Percentiles rank a stretch among this genome's conserved stretches.
Evolutionary conservation across 345 rosid species (phyloP).

Genomic region (Eucalyptus paniculata): DNA sequence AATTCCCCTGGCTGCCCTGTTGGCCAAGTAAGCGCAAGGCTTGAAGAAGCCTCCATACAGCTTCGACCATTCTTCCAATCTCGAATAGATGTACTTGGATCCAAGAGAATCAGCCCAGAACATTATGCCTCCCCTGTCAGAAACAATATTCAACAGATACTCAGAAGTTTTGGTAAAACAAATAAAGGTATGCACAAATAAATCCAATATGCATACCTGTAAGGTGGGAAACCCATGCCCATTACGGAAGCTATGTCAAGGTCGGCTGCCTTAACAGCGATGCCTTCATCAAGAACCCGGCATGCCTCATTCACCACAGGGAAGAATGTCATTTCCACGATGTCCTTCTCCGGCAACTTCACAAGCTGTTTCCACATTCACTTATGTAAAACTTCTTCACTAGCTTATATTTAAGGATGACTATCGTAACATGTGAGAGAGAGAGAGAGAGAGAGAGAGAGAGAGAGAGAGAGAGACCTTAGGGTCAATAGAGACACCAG

Average conservation of each 20-base stretch:
- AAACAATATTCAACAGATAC: background rate
- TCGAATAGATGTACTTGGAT: constrained; percentile 55
- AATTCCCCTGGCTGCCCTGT: constrained; percentile 62
- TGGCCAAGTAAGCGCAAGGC: constrained; percentile 84
- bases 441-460: background rate
- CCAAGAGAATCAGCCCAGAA: constrained; percentile 95
- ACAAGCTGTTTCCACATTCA: constrained; percentile 30
- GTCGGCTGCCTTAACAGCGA: constrained; percentile 89
- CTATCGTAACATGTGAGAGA: background rate
- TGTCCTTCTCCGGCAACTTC: constrained; percentile 68
- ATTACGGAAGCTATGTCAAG: constrained; percentile 77
- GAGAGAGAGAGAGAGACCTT: constrained; percentile 36
- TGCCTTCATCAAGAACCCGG: constrained; percentile 84
- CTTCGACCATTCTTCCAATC: constrained; percentile 76
- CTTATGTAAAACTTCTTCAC: constrained; percentile 10
- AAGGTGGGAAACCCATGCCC: constrained; percentile 99
- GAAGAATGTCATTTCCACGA: constrained; percentile 86
- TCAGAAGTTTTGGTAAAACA: background rate
- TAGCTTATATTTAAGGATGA: background rate
- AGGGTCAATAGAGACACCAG: constrained; percentile 62
- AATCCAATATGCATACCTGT: constrained; percentile 37
- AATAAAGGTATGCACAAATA: background rate
- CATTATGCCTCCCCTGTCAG: constrained; percentile 55
- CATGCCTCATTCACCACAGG: constrained; percentile 98
- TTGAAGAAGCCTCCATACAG: constrained; percentile 78